A percentile compares a stretch with the other conserved stretches of the same genome.
phyloP scores from a whole-genome alignment of 805 yeast species.

The Starmera dryadoides region DNA sequence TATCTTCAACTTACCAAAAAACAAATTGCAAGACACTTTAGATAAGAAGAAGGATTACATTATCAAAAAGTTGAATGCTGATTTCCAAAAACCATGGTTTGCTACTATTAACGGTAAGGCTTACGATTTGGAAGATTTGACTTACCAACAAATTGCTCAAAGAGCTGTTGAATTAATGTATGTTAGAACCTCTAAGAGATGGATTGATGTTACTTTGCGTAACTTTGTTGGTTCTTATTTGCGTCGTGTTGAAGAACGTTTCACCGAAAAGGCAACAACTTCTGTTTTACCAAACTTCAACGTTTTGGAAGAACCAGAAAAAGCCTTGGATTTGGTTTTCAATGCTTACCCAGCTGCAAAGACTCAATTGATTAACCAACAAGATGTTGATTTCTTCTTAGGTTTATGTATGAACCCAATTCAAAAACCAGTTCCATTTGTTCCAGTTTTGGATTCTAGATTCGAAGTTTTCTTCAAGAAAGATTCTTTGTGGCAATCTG shows the following conservation, averaged over 20 bases:
- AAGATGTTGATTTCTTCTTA: slow-evolving; percentile 91
- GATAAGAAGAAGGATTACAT: slow-evolving; percentile 80
- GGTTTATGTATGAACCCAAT: slow-evolving; percentile 71
- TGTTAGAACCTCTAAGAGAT: slow-evolving; percentile 66
- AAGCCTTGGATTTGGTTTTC: slow-evolving; percentile 52
- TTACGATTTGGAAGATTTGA: slow-evolving; percentile 92
- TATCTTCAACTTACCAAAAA: slow-evolving; percentile 84
- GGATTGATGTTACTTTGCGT: slow-evolving; percentile 86
- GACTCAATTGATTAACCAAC: slow-evolving; percentile 83
- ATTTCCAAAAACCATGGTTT: slow-evolving; percentile 98
- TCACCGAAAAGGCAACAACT: slow-evolving; percentile 46
- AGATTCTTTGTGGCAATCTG: slow-evolving; percentile 99
- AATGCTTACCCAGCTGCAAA: slow-evolving; percentile 66
- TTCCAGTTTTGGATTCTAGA: slow-evolving; percentile 90
- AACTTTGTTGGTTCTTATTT: slow-evolving; percentile 81
- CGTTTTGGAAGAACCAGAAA: slow-evolving; percentile 63
- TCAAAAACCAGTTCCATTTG: slow-evolving; percentile 97
- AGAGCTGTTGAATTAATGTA: slow-evolving; percentile 86
- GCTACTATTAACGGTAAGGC: slow-evolving; percentile 66
- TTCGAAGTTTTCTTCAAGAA: slow-evolving; percentile 96
- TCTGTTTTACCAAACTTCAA: slow-evolving; percentile 72
- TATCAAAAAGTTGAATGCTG: slow-evolving; percentile 80
- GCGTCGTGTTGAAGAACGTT: slow-evolving; percentile 96
- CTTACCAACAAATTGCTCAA: slow-evolving; percentile 83
- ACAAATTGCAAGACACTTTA: slow-evolving; percentile 75